Evolutionary conservation across 108 stramenopile genomes (phyloP).

Genomic region (Pseudonitzschia delicatissima): DNA sequence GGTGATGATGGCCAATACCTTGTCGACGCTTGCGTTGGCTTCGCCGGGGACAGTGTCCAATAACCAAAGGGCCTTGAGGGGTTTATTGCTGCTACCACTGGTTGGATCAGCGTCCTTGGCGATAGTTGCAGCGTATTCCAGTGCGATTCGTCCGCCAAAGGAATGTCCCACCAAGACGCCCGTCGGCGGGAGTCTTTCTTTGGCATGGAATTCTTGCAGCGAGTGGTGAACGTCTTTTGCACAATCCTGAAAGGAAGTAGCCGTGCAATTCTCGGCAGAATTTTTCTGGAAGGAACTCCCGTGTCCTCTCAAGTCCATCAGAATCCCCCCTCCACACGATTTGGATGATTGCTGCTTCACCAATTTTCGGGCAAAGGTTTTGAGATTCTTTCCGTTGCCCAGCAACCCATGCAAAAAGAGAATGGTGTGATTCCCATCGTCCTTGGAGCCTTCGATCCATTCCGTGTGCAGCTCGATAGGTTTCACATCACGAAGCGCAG

Average conservation of each 20-base stretch:
- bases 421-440: conserved; percentile 11
- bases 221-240: conserved; percentile 56
- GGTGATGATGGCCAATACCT: conserved; percentile 51
- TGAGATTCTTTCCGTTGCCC: conserved; percentile 75
- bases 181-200: background rate
- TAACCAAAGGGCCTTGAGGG: conserved; percentile 57
- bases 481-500: background rate
- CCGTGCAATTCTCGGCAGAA: background rate
- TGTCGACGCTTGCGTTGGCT: conserved; percentile 58
- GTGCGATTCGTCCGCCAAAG: conserved; percentile 73
- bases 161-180: conserved; percentile 75
- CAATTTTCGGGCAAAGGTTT: conserved; percentile 63
- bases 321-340: conserved; percentile 31
- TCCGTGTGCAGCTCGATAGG: background rate
- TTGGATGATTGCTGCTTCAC: conserved; percentile 17
- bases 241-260: conserved; percentile 31
- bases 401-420: conserved; percentile 84
- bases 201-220: conserved; percentile 18
- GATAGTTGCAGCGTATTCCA: conserved; percentile 50
- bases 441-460: background rate
- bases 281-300: conserved; percentile 35
- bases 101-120: background rate
- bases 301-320: conserved; percentile 76
- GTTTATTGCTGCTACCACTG: background rate
- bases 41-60: conserved; percentile 77